Base-by-base conservation (phyloP, 2,329 filamentous ascomycete species). In the Exophiala xenobiotica region DNA sequence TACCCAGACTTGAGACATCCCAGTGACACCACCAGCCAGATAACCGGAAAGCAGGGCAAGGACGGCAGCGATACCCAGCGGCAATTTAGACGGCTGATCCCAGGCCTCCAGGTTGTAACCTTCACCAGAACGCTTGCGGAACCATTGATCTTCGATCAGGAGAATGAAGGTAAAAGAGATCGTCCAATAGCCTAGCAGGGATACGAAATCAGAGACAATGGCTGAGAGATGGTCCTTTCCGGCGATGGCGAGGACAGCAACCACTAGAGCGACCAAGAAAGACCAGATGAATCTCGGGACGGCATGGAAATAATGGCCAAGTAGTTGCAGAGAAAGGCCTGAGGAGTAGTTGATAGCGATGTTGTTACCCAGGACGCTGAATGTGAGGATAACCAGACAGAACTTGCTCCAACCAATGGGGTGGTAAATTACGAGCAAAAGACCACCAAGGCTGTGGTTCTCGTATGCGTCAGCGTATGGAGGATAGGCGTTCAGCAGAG, bases 1-100 rank as follows among this genome's bases (percentile, higher is more conserved):
- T 33, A 56, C 53, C 84, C 85, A 89, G 0, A 74, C 68, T 68
- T 90, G 86, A 23, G 78, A 78, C 83, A 89, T 89, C 5, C 86
- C 86, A 3, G 80, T 71, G 1, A 87, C 75, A 63, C 86, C 84
- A n/a, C 86, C 86, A 16, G 76, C 76, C 29, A 86, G 70, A 51
- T 61, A 61, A 18, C 55, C 59, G 6, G 59, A 42, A 22, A 58
- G 45, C 12, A 62, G 43, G 5, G 61, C 46, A 19, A 56, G 46
- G 33, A 58, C 46, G 4, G 61, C 61, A 6, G 61, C 59, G 14
- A 57, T 22, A 18, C 74, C 74, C 5, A 68, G 49, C 1, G 74
- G 74, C 31, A 77, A 61, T 24, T 67, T 63, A n/a, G 54, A 59
- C 0, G 70, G 72, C 35, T 73, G 66, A 45, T 77, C 74, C 74